Evolutionary conservation across 768 basidiomycete species (phyloP).

Genomic region (Mycena olivaceomarginata): DNA sequence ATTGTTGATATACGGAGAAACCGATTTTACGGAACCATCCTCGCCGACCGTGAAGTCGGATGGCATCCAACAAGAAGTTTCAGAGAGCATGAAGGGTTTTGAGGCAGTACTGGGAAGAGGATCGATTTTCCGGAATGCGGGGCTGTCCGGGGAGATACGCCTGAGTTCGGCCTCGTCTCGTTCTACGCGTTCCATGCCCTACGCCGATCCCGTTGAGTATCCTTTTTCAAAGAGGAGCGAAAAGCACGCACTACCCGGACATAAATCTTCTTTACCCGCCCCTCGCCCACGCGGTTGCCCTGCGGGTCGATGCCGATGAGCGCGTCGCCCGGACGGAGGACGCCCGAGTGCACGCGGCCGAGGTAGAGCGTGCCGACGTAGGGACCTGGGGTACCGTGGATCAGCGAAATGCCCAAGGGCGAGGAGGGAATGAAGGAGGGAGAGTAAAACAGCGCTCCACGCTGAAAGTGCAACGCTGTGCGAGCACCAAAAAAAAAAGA

Average conservation of each 20-base stretch:
- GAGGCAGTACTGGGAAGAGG: not conserved
- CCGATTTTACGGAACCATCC: conserved; percentile 40
- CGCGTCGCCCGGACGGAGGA: conserved; percentile 61
- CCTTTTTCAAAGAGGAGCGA: too few relatives aligned
- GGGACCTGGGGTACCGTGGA: conserved; percentile 49
- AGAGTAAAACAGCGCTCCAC: too few relatives aligned
- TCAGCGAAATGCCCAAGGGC: too few relatives aligned
- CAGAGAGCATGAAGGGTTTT: conserved; percentile 31
- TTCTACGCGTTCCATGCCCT: too few relatives aligned
- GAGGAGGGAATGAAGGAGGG: too few relatives aligned
- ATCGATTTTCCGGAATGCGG: not conserved
- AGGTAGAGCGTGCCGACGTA: conserved; percentile 71
- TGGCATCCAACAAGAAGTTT: conserved; percentile 50
- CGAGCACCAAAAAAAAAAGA: too few relatives aligned
- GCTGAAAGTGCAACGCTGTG: too few relatives aligned
- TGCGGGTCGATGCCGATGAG: conserved; percentile 62
- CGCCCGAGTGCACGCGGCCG: conserved; percentile 66
- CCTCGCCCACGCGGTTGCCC: conserved; percentile 68
- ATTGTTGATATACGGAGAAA: conserved; percentile 52
- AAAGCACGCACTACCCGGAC: conserved; percentile 38
- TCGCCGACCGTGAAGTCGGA: conserved; percentile 48
- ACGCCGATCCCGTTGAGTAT: too few relatives aligned
- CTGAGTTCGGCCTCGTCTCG: conserved; percentile 53
- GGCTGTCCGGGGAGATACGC: not conserved
- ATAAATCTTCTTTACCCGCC: conserved; percentile 68